phyloP scores from a whole-genome alignment of 2,329 filamentous ascomycete species.

The Aspergillus niger region DNA sequence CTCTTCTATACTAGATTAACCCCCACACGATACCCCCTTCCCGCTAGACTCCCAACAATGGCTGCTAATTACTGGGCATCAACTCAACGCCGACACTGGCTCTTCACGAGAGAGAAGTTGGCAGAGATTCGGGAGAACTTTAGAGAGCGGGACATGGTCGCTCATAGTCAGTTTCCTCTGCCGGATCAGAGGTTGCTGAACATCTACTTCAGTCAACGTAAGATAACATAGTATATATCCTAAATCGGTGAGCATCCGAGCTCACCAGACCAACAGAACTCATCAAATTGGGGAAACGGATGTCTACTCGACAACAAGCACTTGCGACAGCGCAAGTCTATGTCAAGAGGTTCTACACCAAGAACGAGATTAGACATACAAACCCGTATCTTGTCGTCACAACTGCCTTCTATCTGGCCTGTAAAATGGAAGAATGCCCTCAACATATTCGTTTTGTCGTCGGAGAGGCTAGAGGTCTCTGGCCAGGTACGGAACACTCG shows the following conservation, averaged over 20 bases:
- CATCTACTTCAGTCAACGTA: constrained; percentile 91
- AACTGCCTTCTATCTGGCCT: constrained; percentile 92
- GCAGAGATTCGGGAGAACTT: constrained; percentile 73
- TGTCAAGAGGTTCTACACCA: constrained; percentile 88
- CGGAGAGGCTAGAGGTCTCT: constrained; percentile 79
- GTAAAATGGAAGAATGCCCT: constrained; percentile 96
- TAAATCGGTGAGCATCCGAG: not conserved
- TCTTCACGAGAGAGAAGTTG: constrained; percentile 81
- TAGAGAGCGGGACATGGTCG: constrained; percentile 71
- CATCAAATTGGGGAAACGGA: constrained; percentile 77
- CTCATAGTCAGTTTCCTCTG: constrained; percentile 77
- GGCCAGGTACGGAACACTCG: constrained; percentile 62
- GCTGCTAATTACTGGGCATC: constrained; percentile 97
- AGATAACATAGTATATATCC: constrained; percentile 32
- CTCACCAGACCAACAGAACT: constrained; percentile 60
- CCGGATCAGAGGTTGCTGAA: constrained; percentile 80
- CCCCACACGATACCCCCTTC: not conserved
- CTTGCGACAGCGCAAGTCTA: constrained; percentile 94
- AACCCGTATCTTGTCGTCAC: constrained; percentile 91
- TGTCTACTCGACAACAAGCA: constrained; percentile 84
- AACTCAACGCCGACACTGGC: constrained; percentile 86
- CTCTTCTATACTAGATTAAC: constrained; percentile 3
- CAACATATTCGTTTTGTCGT: constrained; percentile 93
- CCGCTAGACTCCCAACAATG: constrained; percentile 55
- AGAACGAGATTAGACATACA: constrained; percentile 85